Base-by-base conservation (phyloP, 2,329 filamentous ascomycete genomes). In the Phialocephala sp. region DNA sequence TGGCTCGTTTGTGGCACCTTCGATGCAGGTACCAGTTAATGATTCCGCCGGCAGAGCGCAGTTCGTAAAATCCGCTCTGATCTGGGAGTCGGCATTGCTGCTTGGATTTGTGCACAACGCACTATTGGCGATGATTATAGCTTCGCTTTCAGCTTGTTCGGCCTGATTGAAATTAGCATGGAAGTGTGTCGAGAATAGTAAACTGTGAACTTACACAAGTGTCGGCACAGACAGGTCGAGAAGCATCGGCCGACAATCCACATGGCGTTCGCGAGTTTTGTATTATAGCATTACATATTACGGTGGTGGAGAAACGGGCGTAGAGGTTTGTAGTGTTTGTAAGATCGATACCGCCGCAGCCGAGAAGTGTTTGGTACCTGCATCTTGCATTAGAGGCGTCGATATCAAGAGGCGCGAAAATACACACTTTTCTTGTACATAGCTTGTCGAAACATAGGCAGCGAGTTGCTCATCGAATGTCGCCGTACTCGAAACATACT, bases 241-340 rank as follows among this genome's bases (percentile, higher is more conserved):
- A 87, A 50, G 89, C 81, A 36, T 84, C 79, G n/a, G 83, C 78
- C 0, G 89, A 85, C 55, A 96, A 80, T 22, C 81, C 79, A 79
- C 95, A 99, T 32, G 84, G 76, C 12, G 80, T 76, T 73, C 90
- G 88, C 5, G 95, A 98, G 76, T 93, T 94, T 79, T 99, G 95
- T 59, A 99, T 87, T 75, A 99, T 91, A 70, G 92, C 86, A 82
- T 96, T 98, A 84, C 95, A 99, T 70, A 99, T 85, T 69, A 96
- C 90, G 67, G 91, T 95, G 56, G 89, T 95, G 5, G 94, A 97
- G 80, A 94, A 99, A 73, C 95, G 90, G 58, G 95, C 94, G 79
- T 99, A 99, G 74, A 94, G 87, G 74, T 91, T 85, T 71, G 87
- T 90, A 4, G 93, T 90, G 76, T 97, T 91, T 63, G 87, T 87